phyloP scores from a whole-genome alignment of 306 rosid genomes.

The Sphenostylis stenocarpa region DNA sequence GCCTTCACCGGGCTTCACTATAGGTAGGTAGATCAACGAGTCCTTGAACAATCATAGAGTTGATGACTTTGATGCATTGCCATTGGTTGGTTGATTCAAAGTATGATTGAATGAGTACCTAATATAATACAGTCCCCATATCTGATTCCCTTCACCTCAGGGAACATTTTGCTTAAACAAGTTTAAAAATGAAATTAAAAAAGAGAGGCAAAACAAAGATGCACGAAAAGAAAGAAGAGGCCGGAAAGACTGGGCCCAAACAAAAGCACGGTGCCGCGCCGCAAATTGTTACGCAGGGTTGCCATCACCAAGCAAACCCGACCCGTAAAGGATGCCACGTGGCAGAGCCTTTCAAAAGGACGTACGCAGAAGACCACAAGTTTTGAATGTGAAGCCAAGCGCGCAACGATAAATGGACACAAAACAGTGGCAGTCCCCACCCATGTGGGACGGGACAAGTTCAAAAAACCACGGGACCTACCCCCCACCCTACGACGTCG shows the following conservation, averaged over 20 bases:
- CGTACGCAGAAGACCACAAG: not conserved
- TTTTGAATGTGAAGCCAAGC: constrained; percentile 84
- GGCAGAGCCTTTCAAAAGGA: not conserved
- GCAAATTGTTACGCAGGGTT: not conserved
- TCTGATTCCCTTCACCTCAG: not conserved
- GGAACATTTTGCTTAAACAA: not conserved
- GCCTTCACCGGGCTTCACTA: too few species aligned
- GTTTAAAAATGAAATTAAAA: not conserved
- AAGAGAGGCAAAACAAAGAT: not conserved
- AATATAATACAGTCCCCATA: not conserved
- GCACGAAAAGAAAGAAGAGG: not conserved
- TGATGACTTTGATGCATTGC: not conserved
- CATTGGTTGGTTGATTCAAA: not conserved
- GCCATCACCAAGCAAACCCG: not conserved
- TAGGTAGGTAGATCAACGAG: not conserved
- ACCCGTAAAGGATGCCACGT: constrained; percentile 32
- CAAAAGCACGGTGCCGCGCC: not conserved
- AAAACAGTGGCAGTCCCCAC: constrained; percentile 53
- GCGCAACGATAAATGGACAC: constrained; percentile 57
- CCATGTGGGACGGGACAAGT: constrained; percentile 63
- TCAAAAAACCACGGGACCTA: constrained; percentile 40
- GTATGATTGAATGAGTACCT: not conserved
- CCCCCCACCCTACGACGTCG: constrained; percentile 50
- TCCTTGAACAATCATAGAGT: not conserved
- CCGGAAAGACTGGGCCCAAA: constrained; percentile 29